phyloP scores from a whole-genome alignment of 1,139 yeast genomes.

The Groenewaldozyma sp. region DNA sequence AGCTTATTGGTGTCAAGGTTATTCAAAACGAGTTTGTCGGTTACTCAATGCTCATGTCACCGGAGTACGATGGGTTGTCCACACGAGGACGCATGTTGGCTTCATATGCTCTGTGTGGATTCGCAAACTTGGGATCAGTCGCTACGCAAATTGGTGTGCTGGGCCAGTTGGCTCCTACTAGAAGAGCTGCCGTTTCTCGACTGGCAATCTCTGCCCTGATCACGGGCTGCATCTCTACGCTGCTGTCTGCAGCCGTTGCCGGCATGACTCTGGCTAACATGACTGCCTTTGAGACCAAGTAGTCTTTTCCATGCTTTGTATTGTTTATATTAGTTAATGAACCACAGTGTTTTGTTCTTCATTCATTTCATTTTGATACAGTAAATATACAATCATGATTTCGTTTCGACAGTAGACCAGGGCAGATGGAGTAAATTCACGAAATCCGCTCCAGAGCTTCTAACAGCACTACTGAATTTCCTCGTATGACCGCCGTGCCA shows the following conservation, averaged over 20 bases:
- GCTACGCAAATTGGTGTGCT: slow-evolving; percentile 60
- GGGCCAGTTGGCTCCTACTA: slow-evolving; percentile 47
- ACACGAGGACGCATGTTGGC: slow-evolving; percentile 50
- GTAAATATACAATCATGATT: neutral
- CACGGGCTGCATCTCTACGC: slow-evolving; percentile 49
- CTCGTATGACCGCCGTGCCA: slow-evolving; percentile 42
- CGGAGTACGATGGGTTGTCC: slow-evolving; percentile 42
- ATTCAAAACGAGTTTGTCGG: slow-evolving; percentile 61
- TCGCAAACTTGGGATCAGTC: slow-evolving; percentile 55
- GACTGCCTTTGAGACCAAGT: slow-evolving; percentile 6
- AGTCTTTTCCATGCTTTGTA: neutral
- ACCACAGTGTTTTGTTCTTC: neutral
- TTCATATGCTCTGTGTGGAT: slow-evolving; percentile 58
- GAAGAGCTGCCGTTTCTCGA: slow-evolving; percentile 42
- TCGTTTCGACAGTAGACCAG: neutral
- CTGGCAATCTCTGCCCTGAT: slow-evolving; percentile 44
- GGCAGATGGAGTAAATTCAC: slow-evolving; percentile 1
- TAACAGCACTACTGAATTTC: slow-evolving; percentile 36
- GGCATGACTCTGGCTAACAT: slow-evolving; percentile 58
- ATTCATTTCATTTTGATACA: neutral
- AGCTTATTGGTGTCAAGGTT: slow-evolving; percentile 49
- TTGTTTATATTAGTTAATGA: neutral
- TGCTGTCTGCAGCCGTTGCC: slow-evolving; percentile 55
- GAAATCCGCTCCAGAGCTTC: slow-evolving; percentile 28
- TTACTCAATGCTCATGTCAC: slow-evolving; percentile 35